These are phyloP conservation scores for Nymphaea colorata DNA, from an alignment of 164 flowering plant species.

Conservation along the genomic window DNA sequence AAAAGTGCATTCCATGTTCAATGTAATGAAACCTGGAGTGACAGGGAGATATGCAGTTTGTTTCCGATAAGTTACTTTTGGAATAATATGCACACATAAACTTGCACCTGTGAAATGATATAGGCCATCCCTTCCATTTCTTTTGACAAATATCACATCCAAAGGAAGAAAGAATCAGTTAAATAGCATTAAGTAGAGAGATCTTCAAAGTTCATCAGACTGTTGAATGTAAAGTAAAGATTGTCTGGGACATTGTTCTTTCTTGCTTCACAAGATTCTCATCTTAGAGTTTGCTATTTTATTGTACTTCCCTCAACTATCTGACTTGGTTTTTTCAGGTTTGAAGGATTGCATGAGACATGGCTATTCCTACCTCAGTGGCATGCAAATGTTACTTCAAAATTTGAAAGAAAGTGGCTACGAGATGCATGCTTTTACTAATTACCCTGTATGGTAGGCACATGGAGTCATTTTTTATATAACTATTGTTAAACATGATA, in stretches of 20 bases:
- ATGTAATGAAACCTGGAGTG: neutral
- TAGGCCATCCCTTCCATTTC: too few relatives aligned
- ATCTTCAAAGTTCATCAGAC: too few relatives aligned
- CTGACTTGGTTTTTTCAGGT: slow-evolving; percentile 28
- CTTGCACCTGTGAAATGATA: neutral
- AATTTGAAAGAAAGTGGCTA: slow-evolving; percentile 45
- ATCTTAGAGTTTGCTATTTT: neutral
- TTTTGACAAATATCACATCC: too few relatives aligned
- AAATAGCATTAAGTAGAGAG: too few relatives aligned
- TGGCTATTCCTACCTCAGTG: slow-evolving; percentile 69
- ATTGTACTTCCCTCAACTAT: neutral
- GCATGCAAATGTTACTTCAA: slow-evolving; percentile 56
- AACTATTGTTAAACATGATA: neutral
- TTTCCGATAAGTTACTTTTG: neutral
- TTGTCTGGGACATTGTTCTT: too few relatives aligned
- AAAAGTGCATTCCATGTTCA: neutral
- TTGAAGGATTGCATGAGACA: slow-evolving; percentile 65
- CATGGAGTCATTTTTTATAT: neutral
- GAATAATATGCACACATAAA: neutral
- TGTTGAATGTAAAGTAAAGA: too few relatives aligned
- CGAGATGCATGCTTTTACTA: slow-evolving; percentile 92
- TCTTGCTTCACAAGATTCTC: too few relatives aligned
- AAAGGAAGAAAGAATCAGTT: too few relatives aligned
- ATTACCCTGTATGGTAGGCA: slow-evolving; percentile 80
- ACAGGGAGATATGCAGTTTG: neutral